Base-by-base conservation (phyloP, 306 rosid genomes). In the Medicago lupulina region DNA sequence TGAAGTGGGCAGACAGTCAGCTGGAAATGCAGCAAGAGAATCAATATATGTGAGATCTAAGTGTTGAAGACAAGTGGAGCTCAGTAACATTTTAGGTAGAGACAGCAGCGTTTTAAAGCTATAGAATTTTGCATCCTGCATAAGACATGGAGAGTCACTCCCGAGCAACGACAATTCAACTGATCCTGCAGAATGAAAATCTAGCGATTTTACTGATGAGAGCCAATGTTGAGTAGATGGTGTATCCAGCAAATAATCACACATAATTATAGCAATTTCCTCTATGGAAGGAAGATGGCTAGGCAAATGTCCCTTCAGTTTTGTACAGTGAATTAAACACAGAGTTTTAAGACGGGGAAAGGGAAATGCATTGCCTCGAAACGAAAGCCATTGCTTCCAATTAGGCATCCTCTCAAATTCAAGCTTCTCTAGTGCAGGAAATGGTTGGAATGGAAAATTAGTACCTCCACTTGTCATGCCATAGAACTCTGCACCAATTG, bases 21-120 rank as follows among this genome's bases (percentile, higher is more conserved):
- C 16, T 43, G 71, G 71, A 67, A 67, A 67, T 9, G 49, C 54
- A 67, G n/a, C 21, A 17, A 19, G 71, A 43, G 71, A 67, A 3
- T 18, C 2, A 43, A 67, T 1, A 8, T 11, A 10, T 41, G 1
- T 3, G 28, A 57, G 62, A 3, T 5, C 15, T 34, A 55, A 21
- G 62, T 9, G 31, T 10, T 21, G 62, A 55, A 55, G 62, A 55
- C 34, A 55, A 19, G 31, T 55, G 28, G 15, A 8, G 13, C 12
- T 55, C 14, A 55, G 31, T 9, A 55, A 18, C 62, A 55, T 55
- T 55, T 19, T 55, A 55, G 62, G 62, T 6, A 55, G 14, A 9
- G 36, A 55, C 3, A 10, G 5, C 12, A 55, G 2, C 17, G 1
- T 47, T 16, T 14, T 47, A 47, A 55, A 55, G 62, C 21, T 9